phyloP scores from a whole-genome alignment of 2,329 filamentous ascomycete genomes.

The Aspergillus piperis region DNA sequence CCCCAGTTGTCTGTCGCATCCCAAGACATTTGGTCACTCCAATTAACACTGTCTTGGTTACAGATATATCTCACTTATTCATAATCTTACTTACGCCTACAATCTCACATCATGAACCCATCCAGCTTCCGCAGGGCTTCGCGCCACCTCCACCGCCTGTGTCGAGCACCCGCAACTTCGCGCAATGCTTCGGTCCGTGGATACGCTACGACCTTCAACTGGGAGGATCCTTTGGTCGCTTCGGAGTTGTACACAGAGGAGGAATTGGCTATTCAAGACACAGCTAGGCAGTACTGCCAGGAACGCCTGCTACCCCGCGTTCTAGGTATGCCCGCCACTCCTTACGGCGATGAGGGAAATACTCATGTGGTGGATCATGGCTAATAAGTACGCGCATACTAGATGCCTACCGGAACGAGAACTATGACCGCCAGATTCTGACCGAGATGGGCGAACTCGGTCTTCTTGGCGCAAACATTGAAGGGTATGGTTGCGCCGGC shows the following conservation, averaged over 20 bases:
- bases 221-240: slow-evolving; percentile 82
- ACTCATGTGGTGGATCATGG: background rate
- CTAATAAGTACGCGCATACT: slow-evolving; percentile 3
- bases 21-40: background rate
- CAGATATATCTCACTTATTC: slow-evolving; percentile 16
- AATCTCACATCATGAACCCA: slow-evolving; percentile 32
- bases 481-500: slow-evolving; percentile 86
- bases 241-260: slow-evolving; percentile 83
- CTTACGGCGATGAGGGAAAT: background rate
- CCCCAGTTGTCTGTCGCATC: background rate
- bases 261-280: slow-evolving; percentile 85
- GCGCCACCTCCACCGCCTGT: slow-evolving; percentile 29
- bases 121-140: slow-evolving; percentile 35
- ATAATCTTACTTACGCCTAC: slow-evolving; percentile 1
- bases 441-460: slow-evolving; percentile 91
- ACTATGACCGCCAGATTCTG: slow-evolving; percentile 82
- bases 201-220: slow-evolving; percentile 66
- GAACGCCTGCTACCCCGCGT: slow-evolving; percentile 83
- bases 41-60: slow-evolving; percentile 12
- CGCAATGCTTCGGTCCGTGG: slow-evolving; percentile 21
- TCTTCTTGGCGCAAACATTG: slow-evolving; percentile 80
- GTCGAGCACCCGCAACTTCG: slow-evolving; percentile 21
- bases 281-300: slow-evolving; percentile 91
- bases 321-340: slow-evolving; percentile 62
- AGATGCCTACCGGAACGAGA: slow-evolving; percentile 85